phyloP scores from a whole-genome alignment of 2,329 filamentous ascomycete genomes.

The Scedosporium boydii region DNA sequence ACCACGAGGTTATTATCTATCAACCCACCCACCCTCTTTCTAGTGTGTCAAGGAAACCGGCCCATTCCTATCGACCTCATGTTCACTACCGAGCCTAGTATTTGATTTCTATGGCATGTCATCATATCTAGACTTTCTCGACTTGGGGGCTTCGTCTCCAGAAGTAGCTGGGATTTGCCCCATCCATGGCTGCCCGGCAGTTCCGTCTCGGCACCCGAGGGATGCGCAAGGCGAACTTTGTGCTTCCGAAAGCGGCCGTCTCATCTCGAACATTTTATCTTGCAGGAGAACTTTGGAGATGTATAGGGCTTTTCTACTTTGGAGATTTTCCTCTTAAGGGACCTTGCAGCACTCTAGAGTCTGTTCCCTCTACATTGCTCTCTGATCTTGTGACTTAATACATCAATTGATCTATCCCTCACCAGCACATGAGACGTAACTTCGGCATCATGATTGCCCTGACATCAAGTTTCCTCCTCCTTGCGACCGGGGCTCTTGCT shows the following conservation, averaged over 20 bases:
- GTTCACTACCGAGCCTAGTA: no score
- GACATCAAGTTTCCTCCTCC: constrained; percentile 19
- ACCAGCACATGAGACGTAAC: not conserved
- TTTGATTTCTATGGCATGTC: no score
- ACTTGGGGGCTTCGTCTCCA: no score
- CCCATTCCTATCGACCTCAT: no score
- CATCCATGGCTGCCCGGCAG: not conserved
- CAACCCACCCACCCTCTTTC: no score
- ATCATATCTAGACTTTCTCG: no score
- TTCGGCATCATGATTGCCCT: not conserved
- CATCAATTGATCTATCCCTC: not conserved
- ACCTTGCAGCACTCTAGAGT: not conserved
- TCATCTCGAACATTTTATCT: not conserved
- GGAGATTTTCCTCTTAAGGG: not conserved
- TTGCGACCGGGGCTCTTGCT: constrained; percentile 42
- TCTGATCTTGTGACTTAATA: not conserved
- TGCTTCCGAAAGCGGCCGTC: not conserved
- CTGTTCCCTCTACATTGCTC: not conserved
- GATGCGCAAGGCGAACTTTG: not conserved
- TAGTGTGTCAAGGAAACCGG: no score
- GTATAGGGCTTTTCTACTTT: not conserved
- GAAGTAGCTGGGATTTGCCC: not conserved
- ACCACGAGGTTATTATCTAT: no score
- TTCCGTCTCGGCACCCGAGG: not conserved
- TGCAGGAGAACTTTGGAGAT: not conserved